Evolutionary conservation across 164 flowering plant genomes (phyloP).

Genomic region (Saururus chinensis): DNA sequence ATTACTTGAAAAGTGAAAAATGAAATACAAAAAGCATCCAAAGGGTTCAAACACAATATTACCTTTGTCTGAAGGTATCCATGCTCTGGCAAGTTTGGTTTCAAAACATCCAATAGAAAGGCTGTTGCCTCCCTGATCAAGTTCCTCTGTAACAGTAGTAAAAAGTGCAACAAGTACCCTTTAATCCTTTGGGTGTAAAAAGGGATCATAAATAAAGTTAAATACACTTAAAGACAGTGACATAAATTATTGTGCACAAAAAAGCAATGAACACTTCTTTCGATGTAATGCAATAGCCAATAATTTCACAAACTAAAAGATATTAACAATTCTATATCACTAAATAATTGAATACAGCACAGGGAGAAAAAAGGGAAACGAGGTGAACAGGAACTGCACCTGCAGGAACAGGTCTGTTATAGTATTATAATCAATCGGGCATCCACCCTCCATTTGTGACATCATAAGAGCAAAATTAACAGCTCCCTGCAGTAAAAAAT

Average conservation of each 20-base stretch:
- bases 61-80: conserved; percentile 75
- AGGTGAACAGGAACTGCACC: conserved; percentile 25
- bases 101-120: conserved; percentile 67
- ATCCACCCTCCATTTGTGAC: conserved; percentile 99
- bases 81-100: conserved; percentile 77
- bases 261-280: too few relatives aligned
- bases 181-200: too few relatives aligned
- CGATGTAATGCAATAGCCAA: too few relatives aligned
- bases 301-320: too few relatives aligned
- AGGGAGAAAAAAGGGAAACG: too few relatives aligned
- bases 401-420: conserved; percentile 98
- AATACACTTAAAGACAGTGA: too few relatives aligned
- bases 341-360: neutral
- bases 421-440: conserved; percentile 97
- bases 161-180: neutral
- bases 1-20: neutral
- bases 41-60: neutral
- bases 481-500: conserved; percentile 63
- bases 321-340: neutral
- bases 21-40: neutral
- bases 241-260: too few relatives aligned
- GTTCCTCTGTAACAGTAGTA: conserved; percentile 42
- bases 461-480: conserved; percentile 98
- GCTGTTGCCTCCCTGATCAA: conserved; percentile 87
- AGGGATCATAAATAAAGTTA: too few relatives aligned